Conservation (phyloP, 2,329 filamentous ascomycete species). For the Colletotrichum acutatum region DNA sequence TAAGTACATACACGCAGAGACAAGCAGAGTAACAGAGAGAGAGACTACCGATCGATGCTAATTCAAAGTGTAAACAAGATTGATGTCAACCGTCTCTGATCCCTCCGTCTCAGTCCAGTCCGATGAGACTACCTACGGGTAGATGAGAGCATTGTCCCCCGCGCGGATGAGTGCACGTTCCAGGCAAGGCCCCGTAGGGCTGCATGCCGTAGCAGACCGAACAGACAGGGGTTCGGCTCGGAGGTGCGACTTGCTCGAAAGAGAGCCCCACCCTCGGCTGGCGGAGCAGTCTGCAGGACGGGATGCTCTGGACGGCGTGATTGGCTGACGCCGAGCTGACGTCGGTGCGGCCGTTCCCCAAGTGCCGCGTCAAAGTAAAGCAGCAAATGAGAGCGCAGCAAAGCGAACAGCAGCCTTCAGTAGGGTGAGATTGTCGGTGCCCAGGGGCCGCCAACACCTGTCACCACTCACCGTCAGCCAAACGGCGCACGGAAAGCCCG, state of each 20-base stretch:
- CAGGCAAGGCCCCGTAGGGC: conserved; percentile 29
- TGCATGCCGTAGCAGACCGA: conserved; percentile 35
- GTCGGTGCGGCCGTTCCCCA: conserved; percentile 16
- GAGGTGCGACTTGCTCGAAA: conserved; percentile 7
- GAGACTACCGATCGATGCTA: conserved; percentile 10
- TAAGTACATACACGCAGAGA: too few species aligned
- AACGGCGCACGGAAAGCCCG: conserved; percentile 31
- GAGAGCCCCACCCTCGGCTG: conserved; percentile 12
- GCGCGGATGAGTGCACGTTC: conserved; percentile 16
- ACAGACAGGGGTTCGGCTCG: conserved; percentile 23
- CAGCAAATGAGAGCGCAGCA: conserved; percentile 29
- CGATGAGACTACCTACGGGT: too few species aligned
- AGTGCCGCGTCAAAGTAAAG: conserved; percentile 28
- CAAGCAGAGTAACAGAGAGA: too few species aligned
- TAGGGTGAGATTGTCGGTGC: conserved; percentile 10
- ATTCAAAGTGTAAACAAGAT: conserved; percentile 8
- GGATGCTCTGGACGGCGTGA: conserved; percentile 11
- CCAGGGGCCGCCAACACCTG: conserved; percentile 8
- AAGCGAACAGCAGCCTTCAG: neutral
- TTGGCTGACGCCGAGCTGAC: conserved; percentile 23
- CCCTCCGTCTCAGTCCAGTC: conserved; percentile 2
- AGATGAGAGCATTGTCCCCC: neutral
- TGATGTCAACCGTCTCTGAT: conserved; percentile 14
- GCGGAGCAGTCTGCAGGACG: neutral
- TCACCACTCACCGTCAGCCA: conserved; percentile 27